Evolutionary conservation across 2,329 filamentous ascomycete genomes (phyloP).

Genomic region (Lasiodiplodia sp.): DNA sequence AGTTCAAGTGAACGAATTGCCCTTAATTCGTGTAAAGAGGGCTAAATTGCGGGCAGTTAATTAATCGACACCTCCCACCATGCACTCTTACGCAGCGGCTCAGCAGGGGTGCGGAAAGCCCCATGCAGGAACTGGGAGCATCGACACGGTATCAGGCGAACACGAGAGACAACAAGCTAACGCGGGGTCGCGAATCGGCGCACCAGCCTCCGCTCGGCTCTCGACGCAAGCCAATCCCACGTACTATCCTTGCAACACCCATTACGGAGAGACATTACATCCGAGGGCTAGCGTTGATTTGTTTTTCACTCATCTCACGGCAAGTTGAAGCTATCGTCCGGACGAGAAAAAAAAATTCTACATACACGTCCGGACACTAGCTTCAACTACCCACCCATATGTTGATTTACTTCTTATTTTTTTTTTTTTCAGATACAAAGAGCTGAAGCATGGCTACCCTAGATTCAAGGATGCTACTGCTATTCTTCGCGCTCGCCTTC

Average conservation of each 20-base stretch:
- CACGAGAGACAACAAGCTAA: constrained; percentile 12
- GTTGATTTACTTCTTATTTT: too few relatives aligned
- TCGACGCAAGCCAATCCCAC: background rate
- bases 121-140: background rate
- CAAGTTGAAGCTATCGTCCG: too few relatives aligned
- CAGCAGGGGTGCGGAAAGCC: background rate
- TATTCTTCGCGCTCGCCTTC: too few relatives aligned
- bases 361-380: too few relatives aligned
- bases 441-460: too few relatives aligned
- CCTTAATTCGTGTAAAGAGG: background rate
- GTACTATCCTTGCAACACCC: background rate
- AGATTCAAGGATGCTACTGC: too few relatives aligned
- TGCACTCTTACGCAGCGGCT: background rate
- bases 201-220: background rate
- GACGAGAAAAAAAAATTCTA: too few relatives aligned
- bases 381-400: too few relatives aligned
- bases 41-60: background rate
- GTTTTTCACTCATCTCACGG: too few relatives aligned
- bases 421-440: too few relatives aligned
- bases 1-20: background rate
- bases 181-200: constrained; percentile 5
- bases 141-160: constrained; percentile 17
- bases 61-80: background rate
- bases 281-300: too few relatives aligned
- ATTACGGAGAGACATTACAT: too few relatives aligned